Base-by-base conservation (phyloP, 306 rosid species). In the Ochetophila trinervis region DNA sequence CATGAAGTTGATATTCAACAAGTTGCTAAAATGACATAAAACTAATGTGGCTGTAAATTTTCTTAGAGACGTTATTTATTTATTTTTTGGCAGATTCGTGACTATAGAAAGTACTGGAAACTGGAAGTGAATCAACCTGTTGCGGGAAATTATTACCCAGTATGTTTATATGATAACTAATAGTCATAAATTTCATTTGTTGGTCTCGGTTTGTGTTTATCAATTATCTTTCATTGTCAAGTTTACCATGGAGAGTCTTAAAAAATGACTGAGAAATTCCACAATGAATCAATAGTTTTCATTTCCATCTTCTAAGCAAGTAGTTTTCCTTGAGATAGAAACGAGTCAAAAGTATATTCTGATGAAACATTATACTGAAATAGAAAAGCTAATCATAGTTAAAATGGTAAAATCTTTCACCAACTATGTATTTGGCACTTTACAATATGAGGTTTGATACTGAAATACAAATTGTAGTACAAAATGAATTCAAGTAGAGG, bases 141-240 rank as follows among this genome's bases (percentile, higher is more conserved):
- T 48, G 96, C 97, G 18, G 96, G 97, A 83, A 91, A 91, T 78
- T 91, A 91, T 81, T 91, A 83, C 68, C 97, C 97, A 8, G 96
- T 91, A 86, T 66, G 83, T 77, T 62, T 30, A 48, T 71, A 6
- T 17, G 72, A 18, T 60, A 48, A 57, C 40, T 67, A n/a, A 13
- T 35, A 11, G 9, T 10, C 53, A 53, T 44, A 20, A 15, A 0
- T 53, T 54, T 34, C 24, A 22, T 8, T 44, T 44, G 40, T 72
- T 44, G 45, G 22, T 54, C 1, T 5, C 19, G 50, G 5, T 35
- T 42, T 37, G 12, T 10, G 16, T 48, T 9, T 15, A 34, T 22
- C 23, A 1, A 8, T 30, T 9, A 22, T 40, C 53, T 42, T 8
- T 44, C 45, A 59, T 19, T 6, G 10, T 40, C 11, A 40, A 22